Evolutionary conservation across 495 filamentous ascomycete species (phyloP), one percentile per base, ranked within the genome.

Genomic region (Collariella sp.): DNA sequence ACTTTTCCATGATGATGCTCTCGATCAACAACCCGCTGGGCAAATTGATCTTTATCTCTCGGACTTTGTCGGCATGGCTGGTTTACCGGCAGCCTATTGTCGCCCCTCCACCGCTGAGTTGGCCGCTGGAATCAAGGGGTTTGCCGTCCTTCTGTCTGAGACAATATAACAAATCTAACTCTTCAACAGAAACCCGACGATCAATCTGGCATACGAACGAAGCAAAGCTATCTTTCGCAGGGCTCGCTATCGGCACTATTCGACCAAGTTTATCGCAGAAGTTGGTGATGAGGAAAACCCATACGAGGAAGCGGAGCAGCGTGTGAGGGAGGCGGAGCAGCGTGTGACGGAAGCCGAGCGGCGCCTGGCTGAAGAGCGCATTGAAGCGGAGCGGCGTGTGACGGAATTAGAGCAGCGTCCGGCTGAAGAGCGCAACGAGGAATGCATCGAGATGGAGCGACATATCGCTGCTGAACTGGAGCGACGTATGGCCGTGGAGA

Each of bases 81-180:
- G 55, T 35, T 20, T 52, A 10, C 48, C 49, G 31, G 45, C 55
- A 39, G 55, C 48, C 35, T 57, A 42, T 35, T 53, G 55, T 38
- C 55, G 55, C 35, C 55, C 55, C 34, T 52, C 49, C 10, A 39
- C 55, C 15, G 49, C 39, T 12, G 49, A 57, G 49, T 1, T 29
- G 5, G 35, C 24, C 19, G 42, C 55, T 41, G 55, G 55, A 15
- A 24, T 52, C 20, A 24, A 12, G 34, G 36, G 49, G 55, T 57
- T 48, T 49, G 55, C 26, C 42, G 22, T 46, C 33, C 20, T 34
- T 16, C 23, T 33, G 11, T 19, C 9, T 40, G n/a, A 13, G 15
- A 40, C 13, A 18, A 11, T 3, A 43, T 11, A 45, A 34, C 16
- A 41, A 47, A 33, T 23, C 55, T 57, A 52, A 57, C 54, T 22